Conservation (phyloP, 208 protist species). For the Phytomonas sp. region DNA sequence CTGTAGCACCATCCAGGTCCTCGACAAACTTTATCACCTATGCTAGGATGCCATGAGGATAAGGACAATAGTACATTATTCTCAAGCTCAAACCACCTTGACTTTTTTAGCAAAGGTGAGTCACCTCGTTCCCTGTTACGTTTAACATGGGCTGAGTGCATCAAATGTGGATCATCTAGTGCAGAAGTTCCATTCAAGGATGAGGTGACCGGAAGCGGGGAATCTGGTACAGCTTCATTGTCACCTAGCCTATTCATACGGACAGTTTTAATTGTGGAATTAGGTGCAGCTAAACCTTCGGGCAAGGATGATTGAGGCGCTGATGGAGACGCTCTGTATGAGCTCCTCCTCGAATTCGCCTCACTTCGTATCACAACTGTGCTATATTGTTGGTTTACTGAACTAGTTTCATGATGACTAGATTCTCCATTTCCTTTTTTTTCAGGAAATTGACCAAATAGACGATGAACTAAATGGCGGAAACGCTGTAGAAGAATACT, state of each 20-base stretch:
- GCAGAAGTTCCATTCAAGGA: background rate
- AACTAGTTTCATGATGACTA: background rate
- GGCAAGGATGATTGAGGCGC: background rate
- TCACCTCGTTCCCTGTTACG: slow-evolving; percentile 12
- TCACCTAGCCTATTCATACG: background rate
- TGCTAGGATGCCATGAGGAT: slow-evolving; percentile 31
- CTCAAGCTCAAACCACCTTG: background rate
- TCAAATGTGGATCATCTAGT: background rate
- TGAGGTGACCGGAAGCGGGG: slow-evolving; percentile 13
- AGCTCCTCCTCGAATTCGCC: background rate
- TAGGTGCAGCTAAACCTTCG: background rate
- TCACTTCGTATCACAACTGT: background rate
- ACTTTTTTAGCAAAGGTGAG: slow-evolving; percentile 1
- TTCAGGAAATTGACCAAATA: slow-evolving; percentile 37
- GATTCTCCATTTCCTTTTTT: background rate
- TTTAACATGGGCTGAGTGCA: slow-evolving; percentile 3
- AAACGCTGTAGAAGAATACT: slow-evolving; percentile 55
- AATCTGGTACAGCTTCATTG: slow-evolving; percentile 10
- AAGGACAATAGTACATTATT: background rate
- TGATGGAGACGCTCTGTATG: background rate
- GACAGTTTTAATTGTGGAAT: background rate
- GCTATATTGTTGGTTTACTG: background rate
- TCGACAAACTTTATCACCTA: slow-evolving; percentile 62
- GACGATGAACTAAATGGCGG: slow-evolving; percentile 56
- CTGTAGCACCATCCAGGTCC: slow-evolving; percentile 61